These are phyloP conservation scores for Raphanus sativus DNA, from an alignment of 345 rosid species.

Conservation along the genomic window DNA sequence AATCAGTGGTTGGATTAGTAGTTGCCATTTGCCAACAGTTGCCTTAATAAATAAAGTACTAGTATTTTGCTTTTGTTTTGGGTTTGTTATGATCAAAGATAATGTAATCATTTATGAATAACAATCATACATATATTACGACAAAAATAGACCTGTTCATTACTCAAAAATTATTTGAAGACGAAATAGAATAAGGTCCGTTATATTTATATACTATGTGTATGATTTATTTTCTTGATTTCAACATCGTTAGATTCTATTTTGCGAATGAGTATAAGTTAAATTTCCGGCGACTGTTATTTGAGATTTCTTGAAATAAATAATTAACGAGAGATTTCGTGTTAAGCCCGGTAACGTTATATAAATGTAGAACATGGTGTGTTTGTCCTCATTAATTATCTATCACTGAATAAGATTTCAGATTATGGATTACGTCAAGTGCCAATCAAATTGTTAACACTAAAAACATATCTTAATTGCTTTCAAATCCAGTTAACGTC, in stretches of 20 bases:
- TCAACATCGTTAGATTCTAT: slow-evolving; percentile 15
- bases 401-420: slow-evolving; percentile 13
- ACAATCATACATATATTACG: slow-evolving; percentile 28
- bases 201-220: background rate
- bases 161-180: slow-evolving; percentile 5
- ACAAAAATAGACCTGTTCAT: slow-evolving; percentile 19
- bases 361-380: slow-evolving; percentile 35
- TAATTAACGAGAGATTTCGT: slow-evolving; percentile 27
- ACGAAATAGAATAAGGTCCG: background rate
- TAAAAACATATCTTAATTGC: slow-evolving; percentile 14
- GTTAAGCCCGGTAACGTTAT: slow-evolving; percentile 27
- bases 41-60: slow-evolving; percentile 10
- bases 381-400: slow-evolving; percentile 13
- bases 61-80: background rate
- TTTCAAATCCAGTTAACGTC: slow-evolving; percentile 27
- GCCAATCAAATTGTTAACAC: slow-evolving; percentile 1
- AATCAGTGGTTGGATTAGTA: slow-evolving; percentile 37
- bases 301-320: background rate
- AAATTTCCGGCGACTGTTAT: slow-evolving; percentile 4
- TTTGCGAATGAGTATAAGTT: background rate
- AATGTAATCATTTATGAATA: slow-evolving; percentile 11
- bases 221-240: slow-evolving; percentile 7
- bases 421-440: slow-evolving; percentile 33
- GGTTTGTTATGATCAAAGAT: slow-evolving; percentile 26
- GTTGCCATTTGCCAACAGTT: slow-evolving; percentile 37